Conservation (phyloP, 2,329 filamentous ascomycete species). For the Pseudopyrenochaeta lycopersici region DNA sequence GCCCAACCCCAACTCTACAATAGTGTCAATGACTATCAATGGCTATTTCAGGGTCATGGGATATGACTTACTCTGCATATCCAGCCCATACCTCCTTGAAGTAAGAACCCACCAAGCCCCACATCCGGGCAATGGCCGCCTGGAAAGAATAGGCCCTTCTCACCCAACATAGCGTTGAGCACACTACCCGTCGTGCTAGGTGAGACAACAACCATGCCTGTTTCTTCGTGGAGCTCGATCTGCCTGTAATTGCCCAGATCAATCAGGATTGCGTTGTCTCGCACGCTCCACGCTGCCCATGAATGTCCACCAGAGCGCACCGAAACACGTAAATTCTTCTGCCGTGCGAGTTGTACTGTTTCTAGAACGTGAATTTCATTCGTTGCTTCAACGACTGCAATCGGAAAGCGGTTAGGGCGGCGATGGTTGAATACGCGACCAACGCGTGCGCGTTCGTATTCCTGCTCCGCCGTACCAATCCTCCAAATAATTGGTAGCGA, state of each 20-base stretch:
- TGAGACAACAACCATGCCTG: neutral
- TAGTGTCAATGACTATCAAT: neutral
- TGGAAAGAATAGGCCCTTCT: conserved; percentile 52
- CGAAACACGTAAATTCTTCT: neutral
- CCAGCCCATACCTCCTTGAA: conserved; percentile 68
- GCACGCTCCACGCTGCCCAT: conserved; percentile 1
- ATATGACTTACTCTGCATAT: conserved; percentile 46
- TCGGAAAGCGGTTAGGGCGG: conserved; percentile 51
- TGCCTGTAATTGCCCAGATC: neutral
- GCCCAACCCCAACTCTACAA: neutral
- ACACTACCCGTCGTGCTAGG: neutral
- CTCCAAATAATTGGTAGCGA: neutral
- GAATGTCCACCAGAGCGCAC: neutral
- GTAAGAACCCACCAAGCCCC: conserved; percentile 62
- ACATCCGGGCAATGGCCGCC: conserved; percentile 67
- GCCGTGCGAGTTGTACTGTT: neutral
- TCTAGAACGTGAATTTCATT: conserved; percentile 32
- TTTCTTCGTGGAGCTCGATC: neutral
- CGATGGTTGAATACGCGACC: conserved; percentile 1
- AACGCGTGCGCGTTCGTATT: neutral
- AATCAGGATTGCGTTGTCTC: neutral
- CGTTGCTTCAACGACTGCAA: conserved; percentile 54
- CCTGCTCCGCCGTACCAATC: neutral
- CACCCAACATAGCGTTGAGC: no score
- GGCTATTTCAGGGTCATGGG: neutral